These are phyloP conservation scores for Rhodomyrtus psidioides DNA, from an alignment of 441 rosid species.

Conservation along the genomic window DNA sequence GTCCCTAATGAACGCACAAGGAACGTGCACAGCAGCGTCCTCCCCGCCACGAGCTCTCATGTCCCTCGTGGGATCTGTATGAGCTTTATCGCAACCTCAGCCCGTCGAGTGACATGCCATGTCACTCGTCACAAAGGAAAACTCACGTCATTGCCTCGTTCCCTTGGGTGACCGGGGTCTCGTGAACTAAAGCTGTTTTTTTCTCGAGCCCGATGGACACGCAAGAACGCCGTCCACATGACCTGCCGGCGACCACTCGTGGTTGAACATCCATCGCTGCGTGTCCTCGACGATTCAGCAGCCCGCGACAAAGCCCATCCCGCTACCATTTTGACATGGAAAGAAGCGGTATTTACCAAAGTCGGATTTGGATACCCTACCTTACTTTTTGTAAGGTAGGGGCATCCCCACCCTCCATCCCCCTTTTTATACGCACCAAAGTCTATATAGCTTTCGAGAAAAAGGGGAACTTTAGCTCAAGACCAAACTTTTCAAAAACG, in stretches of 20 bases:
- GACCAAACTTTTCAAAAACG: not conserved
- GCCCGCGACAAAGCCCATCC: not conserved
- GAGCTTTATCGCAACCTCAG: not conserved
- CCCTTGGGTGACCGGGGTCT: not conserved
- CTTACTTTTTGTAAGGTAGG: too few relatives aligned
- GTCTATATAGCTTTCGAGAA: not conserved
- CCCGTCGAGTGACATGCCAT: not conserved
- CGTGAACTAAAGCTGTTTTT: not conserved
- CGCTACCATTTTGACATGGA: not conserved
- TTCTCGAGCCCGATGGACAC: not conserved
- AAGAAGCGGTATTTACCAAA: not conserved
- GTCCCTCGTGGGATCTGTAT: not conserved
- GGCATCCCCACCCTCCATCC: too few relatives aligned
- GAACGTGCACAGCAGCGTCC: not conserved
- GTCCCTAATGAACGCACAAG: not conserved
- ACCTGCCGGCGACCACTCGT: not conserved
- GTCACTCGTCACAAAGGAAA: not conserved
- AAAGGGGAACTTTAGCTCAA: not conserved
- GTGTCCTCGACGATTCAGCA: not conserved
- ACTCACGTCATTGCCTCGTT: not conserved
- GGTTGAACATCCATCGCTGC: not conserved
- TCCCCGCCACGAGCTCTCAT: not conserved
- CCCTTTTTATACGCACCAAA: too few relatives aligned
- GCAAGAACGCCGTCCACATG: not conserved
- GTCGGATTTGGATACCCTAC: too few relatives aligned